Evolutionary conservation across 768 basidiomycete species (phyloP), one percentile per base, ranked within the genome.

Genomic region (Ephemerocybe angulata): DNA sequence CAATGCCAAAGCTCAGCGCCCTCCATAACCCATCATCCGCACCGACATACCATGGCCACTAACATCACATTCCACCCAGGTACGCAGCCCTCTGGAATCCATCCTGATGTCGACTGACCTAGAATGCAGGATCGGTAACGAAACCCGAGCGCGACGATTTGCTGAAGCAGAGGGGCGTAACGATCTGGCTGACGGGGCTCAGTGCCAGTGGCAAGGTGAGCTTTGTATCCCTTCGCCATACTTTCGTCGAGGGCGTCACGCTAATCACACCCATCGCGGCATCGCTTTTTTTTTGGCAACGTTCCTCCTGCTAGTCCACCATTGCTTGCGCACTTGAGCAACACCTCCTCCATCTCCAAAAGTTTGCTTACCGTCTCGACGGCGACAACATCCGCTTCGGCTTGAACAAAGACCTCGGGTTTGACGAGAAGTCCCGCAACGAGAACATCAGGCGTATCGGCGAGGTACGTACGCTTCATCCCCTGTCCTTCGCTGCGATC

Each of bases 401-500:
- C 7, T 76, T 99, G 50, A 99, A 98, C 79, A 98, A 90, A 72
- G 94, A 97, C 66, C 85, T 98, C 37, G 92, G 93, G 3, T 98
- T 98, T 63, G 88, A 92, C 62, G 92, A 94, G 65, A 85, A 83
- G 65, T 94, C 94, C 47, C 82, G 94, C 53, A 90, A 89, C 59
- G 92, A 97, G 72, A 95, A 99, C 72, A 98, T 99, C 66, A 87
- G 97, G 50, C 81, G 97, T 54, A 97, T 98, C 58, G 93, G 94
- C 61, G 96, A 99, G 85, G 93, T 91, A 61, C n/a, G n/a, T n/a
- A n/a, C 52, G 76, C 56, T 25, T 31, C 46, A 30, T 19, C 27
- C 22, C 17, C 15, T 17, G 17, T 24, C 41, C 19, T n/a, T 31
- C 24, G 15, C 2, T 31, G 7, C 43, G 43, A 12, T 21, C 21